Conservation (phyloP, 2,329 filamentous ascomycete species). For the Aspergillus novofumigatus region DNA sequence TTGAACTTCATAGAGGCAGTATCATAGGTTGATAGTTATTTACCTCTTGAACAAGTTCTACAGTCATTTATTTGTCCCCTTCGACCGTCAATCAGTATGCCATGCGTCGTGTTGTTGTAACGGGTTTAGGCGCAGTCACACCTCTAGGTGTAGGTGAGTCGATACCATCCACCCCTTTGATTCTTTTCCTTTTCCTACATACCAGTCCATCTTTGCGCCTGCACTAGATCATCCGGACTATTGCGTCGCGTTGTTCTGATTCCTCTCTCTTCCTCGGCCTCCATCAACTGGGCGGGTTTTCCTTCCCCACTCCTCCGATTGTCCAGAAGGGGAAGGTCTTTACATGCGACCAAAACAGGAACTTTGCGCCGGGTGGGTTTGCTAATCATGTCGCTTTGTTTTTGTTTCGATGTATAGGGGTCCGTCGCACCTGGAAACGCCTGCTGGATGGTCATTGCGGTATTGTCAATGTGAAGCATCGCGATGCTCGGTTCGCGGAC, state of each 20-base stretch:
- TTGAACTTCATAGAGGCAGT: not conserved
- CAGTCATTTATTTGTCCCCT: not conserved
- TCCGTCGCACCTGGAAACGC: conserved; percentile 72
- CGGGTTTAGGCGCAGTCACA: conserved; percentile 75
- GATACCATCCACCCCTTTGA: not conserved
- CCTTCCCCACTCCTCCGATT: conserved; percentile 8
- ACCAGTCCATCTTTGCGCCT: not conserved
- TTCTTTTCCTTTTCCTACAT: conserved; percentile 1
- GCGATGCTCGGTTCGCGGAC: conserved; percentile 61
- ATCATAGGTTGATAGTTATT: not conserved
- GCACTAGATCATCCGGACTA: not conserved
- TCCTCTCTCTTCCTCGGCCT: not conserved
- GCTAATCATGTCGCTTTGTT: conserved; percentile 1
- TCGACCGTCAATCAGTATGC: conserved; percentile 12
- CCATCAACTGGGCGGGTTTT: conserved; percentile 2
- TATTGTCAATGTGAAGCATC: conserved; percentile 66
- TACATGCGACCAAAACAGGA: conserved; percentile 7
- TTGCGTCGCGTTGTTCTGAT: not conserved
- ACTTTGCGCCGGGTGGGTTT: not conserved
- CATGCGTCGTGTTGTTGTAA: conserved; percentile 70
- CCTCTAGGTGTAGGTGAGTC: conserved; percentile 70
- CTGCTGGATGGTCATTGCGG: conserved; percentile 77
- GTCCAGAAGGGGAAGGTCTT: conserved; percentile 31
- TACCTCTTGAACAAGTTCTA: not conserved
- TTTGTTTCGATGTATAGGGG: conserved; percentile 45